Evolutionary conservation across 148 eudicot genomes (phyloP).

Genomic region (Nyssa sinensis): DNA sequence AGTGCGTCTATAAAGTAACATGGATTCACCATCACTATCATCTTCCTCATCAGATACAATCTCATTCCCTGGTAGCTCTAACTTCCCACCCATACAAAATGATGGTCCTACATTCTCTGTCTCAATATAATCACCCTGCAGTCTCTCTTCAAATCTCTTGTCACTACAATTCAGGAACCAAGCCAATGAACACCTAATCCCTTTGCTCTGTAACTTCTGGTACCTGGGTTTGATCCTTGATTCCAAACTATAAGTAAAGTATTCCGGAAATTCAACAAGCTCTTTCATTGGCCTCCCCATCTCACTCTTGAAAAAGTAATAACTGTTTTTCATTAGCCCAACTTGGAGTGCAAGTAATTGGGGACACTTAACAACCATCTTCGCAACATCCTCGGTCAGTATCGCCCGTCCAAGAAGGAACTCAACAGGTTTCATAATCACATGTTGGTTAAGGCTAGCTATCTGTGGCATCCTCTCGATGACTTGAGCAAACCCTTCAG

Average conservation of each 20-base stretch:
- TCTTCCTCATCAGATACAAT: constrained; percentile 62
- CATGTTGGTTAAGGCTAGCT: constrained; percentile 72
- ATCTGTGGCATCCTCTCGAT: constrained; percentile 92
- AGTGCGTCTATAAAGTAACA: constrained; percentile 86
- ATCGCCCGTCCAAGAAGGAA: constrained; percentile 70
- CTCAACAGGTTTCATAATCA: constrained; percentile 76
- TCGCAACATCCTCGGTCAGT: constrained; percentile 57
- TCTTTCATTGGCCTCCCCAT: constrained; percentile 84
- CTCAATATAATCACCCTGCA: constrained; percentile 62
- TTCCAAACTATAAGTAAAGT: constrained; percentile 89
- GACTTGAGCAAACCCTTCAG: constrained; percentile 73
- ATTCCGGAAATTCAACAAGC: constrained; percentile 90
- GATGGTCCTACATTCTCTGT: constrained; percentile 61
- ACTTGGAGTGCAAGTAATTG: constrained; percentile 66
- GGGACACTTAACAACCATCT: constrained; percentile 85
- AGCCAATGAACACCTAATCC: constrained; percentile 66
- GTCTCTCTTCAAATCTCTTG: constrained; percentile 79
- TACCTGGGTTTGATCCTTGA: constrained; percentile 86
- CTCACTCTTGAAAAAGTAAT: constrained; percentile 89
- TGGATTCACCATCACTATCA: constrained; percentile 91
- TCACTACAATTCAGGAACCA: constrained; percentile 95
- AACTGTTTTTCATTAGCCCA: constrained; percentile 87
- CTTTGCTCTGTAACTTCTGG: constrained; percentile 64
- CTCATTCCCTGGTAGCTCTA: constrained; percentile 66
- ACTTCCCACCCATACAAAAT: constrained; percentile 85